phyloP scores from a whole-genome alignment of 1,139 yeast genomes.

The Scheffersomyces cryptocercus region DNA sequence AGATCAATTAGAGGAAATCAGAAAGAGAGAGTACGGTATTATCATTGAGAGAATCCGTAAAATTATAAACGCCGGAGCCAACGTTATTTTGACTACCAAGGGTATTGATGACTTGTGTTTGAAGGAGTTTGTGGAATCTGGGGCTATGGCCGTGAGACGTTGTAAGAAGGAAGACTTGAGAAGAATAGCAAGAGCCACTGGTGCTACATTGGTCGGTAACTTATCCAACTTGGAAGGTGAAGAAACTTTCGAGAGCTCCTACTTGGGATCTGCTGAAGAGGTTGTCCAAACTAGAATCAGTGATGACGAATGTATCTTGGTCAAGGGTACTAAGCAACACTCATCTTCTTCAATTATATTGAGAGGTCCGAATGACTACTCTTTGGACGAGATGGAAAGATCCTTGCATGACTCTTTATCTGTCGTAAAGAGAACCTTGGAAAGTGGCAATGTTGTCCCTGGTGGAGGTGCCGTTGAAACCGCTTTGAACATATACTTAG shows the following conservation, averaged over 20 bases:
- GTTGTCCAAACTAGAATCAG: conserved; percentile 89
- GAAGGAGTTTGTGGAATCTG: conserved; percentile 93
- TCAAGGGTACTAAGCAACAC: conserved; percentile 92
- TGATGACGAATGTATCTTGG: conserved; percentile 95
- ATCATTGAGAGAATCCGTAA: conserved; percentile 85
- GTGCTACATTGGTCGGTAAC: conserved; percentile 85
- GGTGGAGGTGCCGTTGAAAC: conserved; percentile 99
- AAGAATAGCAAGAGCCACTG: conserved; percentile 97
- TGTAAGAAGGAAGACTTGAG: conserved; percentile 96
- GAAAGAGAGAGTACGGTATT: conserved; percentile 92
- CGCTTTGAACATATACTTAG: conserved; percentile 91
- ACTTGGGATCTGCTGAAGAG: conserved; percentile 88
- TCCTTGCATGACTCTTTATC: conserved; percentile 91
- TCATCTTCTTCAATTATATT: conserved; percentile 89
- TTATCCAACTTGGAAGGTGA: conserved; percentile 97
- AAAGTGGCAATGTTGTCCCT: conserved; percentile 92
- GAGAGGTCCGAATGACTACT: conserved; percentile 95
- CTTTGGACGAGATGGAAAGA: conserved; percentile 98
- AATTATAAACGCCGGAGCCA: conserved; percentile 91
- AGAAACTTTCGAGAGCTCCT: conserved; percentile 87
- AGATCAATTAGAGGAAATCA: conserved; percentile 91
- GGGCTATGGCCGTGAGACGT: conserved; percentile 97
- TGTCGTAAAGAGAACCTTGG: conserved; percentile 94
- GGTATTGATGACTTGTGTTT: conserved; percentile 97
- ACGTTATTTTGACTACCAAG: conserved; percentile 93